Conservation (phyloP, 331 rosid species). For the Pyracantha coccinea region DNA sequence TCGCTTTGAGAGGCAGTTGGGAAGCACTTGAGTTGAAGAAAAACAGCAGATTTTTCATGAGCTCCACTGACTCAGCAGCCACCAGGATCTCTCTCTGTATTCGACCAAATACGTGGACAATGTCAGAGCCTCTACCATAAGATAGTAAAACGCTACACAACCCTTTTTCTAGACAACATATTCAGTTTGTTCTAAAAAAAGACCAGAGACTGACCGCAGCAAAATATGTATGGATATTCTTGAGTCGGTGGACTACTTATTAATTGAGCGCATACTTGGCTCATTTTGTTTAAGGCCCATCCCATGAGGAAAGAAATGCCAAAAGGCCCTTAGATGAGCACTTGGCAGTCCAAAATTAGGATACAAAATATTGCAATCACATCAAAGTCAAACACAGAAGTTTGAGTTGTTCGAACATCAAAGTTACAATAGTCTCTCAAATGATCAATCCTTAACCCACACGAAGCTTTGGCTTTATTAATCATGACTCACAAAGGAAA, state of each 20-base stretch:
- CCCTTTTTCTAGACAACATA: background rate
- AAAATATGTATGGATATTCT: background rate
- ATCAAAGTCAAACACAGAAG: background rate
- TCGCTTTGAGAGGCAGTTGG: conserved; percentile 51
- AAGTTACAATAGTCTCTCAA: background rate
- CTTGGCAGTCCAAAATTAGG: background rate
- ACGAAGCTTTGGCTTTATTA: too few species aligned
- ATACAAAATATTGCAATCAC: background rate
- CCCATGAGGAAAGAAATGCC: background rate
- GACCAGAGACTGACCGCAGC: background rate
- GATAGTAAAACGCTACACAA: background rate
- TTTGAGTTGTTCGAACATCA: background rate
- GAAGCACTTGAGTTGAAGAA: conserved; percentile 68
- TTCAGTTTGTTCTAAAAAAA: background rate
- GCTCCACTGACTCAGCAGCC: conserved; percentile 54
- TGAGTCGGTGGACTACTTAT: too few species aligned
- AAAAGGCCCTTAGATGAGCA: background rate
- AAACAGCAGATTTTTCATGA: conserved; percentile 46
- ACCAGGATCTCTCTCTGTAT: conserved; percentile 73
- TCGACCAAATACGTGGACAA: background rate
- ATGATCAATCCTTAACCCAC: background rate
- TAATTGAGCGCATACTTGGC: background rate
- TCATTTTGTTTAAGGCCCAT: background rate
- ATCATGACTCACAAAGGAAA: too few species aligned
- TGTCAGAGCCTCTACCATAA: background rate